Conservation (phyloP, 805 yeast species). For the Cyberlindnera maritima region DNA sequence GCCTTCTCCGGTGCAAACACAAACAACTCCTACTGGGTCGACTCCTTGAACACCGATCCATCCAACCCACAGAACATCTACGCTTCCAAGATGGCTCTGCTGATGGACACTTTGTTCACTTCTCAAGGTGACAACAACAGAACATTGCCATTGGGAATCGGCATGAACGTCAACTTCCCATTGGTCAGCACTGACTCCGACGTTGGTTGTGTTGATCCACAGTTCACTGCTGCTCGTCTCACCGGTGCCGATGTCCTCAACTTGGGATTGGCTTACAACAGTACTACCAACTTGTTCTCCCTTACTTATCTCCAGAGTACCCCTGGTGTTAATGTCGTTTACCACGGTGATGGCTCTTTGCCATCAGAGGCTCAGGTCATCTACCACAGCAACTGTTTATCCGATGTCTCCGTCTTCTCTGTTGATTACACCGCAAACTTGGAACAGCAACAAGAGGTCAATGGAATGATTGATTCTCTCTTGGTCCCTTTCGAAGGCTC, state of each 20-base stretch:
- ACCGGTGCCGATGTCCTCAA: constrained; percentile 33
- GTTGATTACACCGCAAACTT: constrained; percentile 37
- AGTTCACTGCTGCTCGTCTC: constrained; percentile 43
- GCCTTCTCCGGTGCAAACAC: constrained; percentile 49
- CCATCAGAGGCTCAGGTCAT: constrained; percentile 41
- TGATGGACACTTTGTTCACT: constrained; percentile 38
- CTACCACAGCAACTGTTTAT: constrained; percentile 34
- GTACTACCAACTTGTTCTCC: constrained; percentile 32
- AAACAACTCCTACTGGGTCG: constrained; percentile 44
- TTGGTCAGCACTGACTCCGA: constrained; percentile 38
- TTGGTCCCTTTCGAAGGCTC: constrained; percentile 8
- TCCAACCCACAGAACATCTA: constrained; percentile 43
- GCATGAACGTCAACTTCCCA: constrained; percentile 50
- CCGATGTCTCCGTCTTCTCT: constrained; percentile 45
- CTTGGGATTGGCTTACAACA: constrained; percentile 33
- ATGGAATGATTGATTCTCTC: constrained; percentile 15
- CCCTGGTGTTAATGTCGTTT: constrained; percentile 26
- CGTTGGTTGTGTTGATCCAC: constrained; percentile 39
- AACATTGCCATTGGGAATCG: constrained; percentile 42
- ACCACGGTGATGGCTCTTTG: constrained; percentile 43
- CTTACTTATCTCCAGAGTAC: constrained; percentile 10
- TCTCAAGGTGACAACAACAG: constrained; percentile 36
- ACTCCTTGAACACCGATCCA: constrained; percentile 40
- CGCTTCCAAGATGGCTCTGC: constrained; percentile 37
- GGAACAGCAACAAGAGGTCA: constrained; percentile 16